These are phyloP conservation scores for Mycena olivaceomarginata DNA, from an alignment of 768 basidiomycete genomes.

Conservation along the genomic window DNA sequence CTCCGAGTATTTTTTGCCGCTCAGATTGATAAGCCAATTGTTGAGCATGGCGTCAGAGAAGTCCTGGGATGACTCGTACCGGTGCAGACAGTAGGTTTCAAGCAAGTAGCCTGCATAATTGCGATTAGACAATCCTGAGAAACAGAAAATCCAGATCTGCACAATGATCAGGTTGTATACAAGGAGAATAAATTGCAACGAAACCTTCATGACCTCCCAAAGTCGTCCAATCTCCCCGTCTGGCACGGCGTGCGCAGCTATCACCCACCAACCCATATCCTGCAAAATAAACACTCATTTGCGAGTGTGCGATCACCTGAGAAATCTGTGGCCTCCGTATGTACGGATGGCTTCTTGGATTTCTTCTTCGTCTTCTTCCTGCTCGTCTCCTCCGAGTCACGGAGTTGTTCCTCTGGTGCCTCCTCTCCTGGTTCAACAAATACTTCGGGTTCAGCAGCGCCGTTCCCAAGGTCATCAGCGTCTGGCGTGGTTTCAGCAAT, in stretches of 20 bases:
- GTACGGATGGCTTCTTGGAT: constrained; percentile 1
- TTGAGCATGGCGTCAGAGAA: constrained; percentile 39
- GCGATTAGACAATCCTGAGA: constrained; percentile 24
- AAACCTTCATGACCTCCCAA: constrained; percentile 32
- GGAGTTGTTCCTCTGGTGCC: background rate
- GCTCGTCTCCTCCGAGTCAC: constrained; percentile 4
- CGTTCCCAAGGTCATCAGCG: too few species aligned
- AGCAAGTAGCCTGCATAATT: constrained; percentile 34
- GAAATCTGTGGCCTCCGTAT: constrained; percentile 29
- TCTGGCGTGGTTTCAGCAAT: too few species aligned
- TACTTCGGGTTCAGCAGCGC: too few species aligned
- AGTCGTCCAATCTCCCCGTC: constrained; percentile 22
- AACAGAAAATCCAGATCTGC: constrained; percentile 26
- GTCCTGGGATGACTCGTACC: constrained; percentile 38
- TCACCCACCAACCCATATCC: constrained; percentile 33
- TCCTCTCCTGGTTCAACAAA: constrained; percentile 21
- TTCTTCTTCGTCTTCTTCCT: background rate
- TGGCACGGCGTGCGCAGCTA: constrained; percentile 29
- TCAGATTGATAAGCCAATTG: constrained; percentile 46
- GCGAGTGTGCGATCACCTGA: constrained; percentile 37
- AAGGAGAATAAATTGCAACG: background rate
- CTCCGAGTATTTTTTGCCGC: constrained; percentile 28
- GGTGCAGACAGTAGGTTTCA: constrained; percentile 37
- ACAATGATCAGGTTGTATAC: background rate
- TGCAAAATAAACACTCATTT: constrained; percentile 25